Conservation (phyloP, 352 stramenopile species). For the Pythium folliculosum region DNA sequence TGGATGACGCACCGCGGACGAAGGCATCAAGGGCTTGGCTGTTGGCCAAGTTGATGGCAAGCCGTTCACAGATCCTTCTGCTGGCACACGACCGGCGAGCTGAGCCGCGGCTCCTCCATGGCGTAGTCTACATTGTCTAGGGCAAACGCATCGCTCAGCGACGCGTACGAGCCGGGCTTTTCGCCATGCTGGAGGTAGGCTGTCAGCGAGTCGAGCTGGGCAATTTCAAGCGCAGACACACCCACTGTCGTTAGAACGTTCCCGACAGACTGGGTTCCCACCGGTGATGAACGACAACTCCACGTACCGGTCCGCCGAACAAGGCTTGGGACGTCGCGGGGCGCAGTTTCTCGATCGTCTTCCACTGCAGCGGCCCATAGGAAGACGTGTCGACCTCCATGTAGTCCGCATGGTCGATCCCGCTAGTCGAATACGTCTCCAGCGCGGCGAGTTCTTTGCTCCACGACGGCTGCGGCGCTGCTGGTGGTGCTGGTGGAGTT, state of each 20-base stretch:
- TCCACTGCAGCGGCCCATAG: constrained; percentile 27
- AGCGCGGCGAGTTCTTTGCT: constrained; percentile 23
- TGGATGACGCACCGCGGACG: not conserved
- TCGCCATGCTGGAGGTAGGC: constrained; percentile 23
- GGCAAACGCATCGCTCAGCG: constrained; percentile 15
- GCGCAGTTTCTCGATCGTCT: constrained; percentile 18
- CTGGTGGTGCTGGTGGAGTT: not conserved
- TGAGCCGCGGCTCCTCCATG: constrained; percentile 27
- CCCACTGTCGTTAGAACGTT: not conserved
- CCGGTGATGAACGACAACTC: not conserved
- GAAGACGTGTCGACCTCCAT: constrained; percentile 28
- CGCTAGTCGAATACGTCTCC: constrained; percentile 21
- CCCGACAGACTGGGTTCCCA: not conserved
- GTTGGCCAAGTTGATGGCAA: not conserved
- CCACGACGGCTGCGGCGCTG: constrained; percentile 6
- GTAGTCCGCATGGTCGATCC: constrained; percentile 24
- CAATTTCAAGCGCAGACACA: not conserved
- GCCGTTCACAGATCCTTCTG: constrained; percentile 20
- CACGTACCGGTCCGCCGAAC: constrained; percentile 15
- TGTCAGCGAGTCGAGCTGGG: constrained; percentile 18
- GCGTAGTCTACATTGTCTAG: constrained; percentile 27
- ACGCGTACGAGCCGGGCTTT: constrained; percentile 15
- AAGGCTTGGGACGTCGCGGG: constrained; percentile 6
- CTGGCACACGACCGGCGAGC: constrained; percentile 22
- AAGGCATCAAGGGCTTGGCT: not conserved